Evolutionary conservation across 2,329 filamentous ascomycete genomes (phyloP).

Genomic region (Aspergillus awamori): DNA sequence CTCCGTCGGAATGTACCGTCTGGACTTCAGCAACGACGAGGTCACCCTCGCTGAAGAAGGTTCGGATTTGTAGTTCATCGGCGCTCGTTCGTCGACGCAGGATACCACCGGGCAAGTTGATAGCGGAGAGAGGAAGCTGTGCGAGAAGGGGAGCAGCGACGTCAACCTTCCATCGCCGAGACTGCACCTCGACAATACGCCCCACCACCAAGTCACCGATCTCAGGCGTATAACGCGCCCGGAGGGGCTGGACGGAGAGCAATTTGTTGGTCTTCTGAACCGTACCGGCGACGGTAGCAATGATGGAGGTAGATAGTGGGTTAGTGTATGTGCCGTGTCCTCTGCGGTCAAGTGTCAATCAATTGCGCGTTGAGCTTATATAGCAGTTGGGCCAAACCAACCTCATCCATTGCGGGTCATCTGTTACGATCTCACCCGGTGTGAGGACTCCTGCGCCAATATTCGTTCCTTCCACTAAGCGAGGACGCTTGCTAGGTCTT

Average conservation of each 20-base stretch:
- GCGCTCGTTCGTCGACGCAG: constrained; percentile 88
- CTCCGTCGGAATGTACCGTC: constrained; percentile 80
- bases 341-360: constrained; percentile 48
- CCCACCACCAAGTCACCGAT: constrained; percentile 96
- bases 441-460: constrained; percentile 67
- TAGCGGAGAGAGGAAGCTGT: constrained; percentile 79
- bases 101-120: constrained; percentile 94
- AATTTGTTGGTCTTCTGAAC: constrained; percentile 95
- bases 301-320: constrained; percentile 66
- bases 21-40: constrained; percentile 94
- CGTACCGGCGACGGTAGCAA: constrained; percentile 86
- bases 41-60: constrained; percentile 96
- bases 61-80: constrained; percentile 94
- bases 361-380: constrained; percentile 1
- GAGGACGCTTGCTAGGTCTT: constrained; percentile 44
- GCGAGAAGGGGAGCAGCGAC: constrained; percentile 86
- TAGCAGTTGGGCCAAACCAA: constrained; percentile 18
- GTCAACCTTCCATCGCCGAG: constrained; percentile 91
- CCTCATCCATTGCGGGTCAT: constrained; percentile 94
- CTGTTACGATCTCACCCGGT: constrained; percentile 84
- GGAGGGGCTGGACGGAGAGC: constrained; percentile 84
- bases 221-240: constrained; percentile 90
- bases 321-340: constrained; percentile 89
- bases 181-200: constrained; percentile 92
- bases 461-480: constrained; percentile 30